Percentiles rank a stretch among this genome's conserved stretches.
These are phyloP conservation scores for Juncus inflexus DNA, from an alignment of 176 grass and related monocot species.

Conservation along the genomic window DNA sequence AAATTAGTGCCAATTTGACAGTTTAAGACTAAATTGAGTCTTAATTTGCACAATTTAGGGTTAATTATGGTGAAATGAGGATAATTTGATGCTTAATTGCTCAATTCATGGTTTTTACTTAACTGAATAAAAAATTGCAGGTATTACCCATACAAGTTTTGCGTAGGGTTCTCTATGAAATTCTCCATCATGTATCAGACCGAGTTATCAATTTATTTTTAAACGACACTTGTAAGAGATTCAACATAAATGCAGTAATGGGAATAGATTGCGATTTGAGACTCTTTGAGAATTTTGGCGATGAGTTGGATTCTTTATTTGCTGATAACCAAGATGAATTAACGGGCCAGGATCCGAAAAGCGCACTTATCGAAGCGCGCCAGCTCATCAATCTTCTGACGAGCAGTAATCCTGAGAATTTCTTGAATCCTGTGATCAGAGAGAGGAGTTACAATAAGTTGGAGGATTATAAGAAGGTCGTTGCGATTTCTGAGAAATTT, in stretches of 20 bases:
- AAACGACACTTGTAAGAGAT: constrained; percentile 81
- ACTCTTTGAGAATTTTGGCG: constrained; percentile 80
- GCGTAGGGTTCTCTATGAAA: constrained; percentile 58
- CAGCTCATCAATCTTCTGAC: constrained; percentile 91
- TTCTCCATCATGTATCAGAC: constrained; percentile 67
- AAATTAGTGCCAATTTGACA: too few species aligned
- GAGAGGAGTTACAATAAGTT: constrained; percentile 92
- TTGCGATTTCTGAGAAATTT: constrained; percentile 80
- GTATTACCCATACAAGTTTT: constrained; percentile 75
- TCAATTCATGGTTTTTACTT: too few species aligned
- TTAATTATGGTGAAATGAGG: too few species aligned
- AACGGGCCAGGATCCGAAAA: constrained; percentile 58
- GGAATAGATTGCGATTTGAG: constrained; percentile 85
- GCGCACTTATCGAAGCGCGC: constrained; percentile 64
- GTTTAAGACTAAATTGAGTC: too few species aligned
- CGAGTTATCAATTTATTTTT: constrained; percentile 74
- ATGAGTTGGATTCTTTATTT: constrained; percentile 54
- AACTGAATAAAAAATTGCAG: constrained; percentile 10
- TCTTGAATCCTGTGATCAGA: constrained; percentile 83
- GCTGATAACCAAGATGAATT: constrained; percentile 50
- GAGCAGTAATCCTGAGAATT: constrained; percentile 89
- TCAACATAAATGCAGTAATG: constrained; percentile 68
- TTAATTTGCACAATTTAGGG: too few species aligned
- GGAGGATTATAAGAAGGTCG: constrained; percentile 91
- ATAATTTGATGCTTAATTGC: too few species aligned